Base-by-base conservation (phyloP, 192 early-diverging fungal genomes). In the Cetraspora pellucida region DNA sequence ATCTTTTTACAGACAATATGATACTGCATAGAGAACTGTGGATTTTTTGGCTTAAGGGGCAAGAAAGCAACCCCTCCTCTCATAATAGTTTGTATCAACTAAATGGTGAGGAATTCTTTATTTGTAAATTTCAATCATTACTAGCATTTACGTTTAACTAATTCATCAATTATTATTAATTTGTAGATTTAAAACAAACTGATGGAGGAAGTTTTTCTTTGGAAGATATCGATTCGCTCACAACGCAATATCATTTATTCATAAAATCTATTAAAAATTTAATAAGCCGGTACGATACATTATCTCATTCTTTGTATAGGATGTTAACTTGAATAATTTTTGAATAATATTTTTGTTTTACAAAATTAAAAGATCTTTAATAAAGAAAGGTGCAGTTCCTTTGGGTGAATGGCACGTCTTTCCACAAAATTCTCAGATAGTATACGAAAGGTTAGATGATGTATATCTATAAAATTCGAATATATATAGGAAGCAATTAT, bases 181-280 rank as follows among this genome's bases (percentile, higher is more conserved):
- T n/a, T 65, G 0, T 65, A 65, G 63, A 28, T 2, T n/a, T 65
- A 44, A n/a, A 44, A 65, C 9, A n/a, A n/a, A 21, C 17, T 9
- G 31, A 44, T 13, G n/a, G 2, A 27, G 69, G 69, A 31, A 1
- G 0, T 19, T 71, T 71, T 10, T 19, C 21, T 16, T 71, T 21
- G 46, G 46, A 71, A 31, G 25, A 25, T 7, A 28, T 54, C 50
- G 69, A 71, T 27, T 30, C 11, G 9, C 50, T 47, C 30, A n/a
- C 47, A 19, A 49, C 21, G 19, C 69, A 30, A 71, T 71, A 50
- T 71, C 8, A 54, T 14, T 47, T 71, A 11, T 71, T 71, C 47
- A 54, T 71, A 71, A 71, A 43, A 28, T 71, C 69, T 30, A 31
- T 71, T 30, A 71, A 50, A 54, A 71, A 71, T 71, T 31, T 71